phyloP scores from a whole-genome alignment of 768 basidiomycete genomes.

The Calocera cornea region DNA sequence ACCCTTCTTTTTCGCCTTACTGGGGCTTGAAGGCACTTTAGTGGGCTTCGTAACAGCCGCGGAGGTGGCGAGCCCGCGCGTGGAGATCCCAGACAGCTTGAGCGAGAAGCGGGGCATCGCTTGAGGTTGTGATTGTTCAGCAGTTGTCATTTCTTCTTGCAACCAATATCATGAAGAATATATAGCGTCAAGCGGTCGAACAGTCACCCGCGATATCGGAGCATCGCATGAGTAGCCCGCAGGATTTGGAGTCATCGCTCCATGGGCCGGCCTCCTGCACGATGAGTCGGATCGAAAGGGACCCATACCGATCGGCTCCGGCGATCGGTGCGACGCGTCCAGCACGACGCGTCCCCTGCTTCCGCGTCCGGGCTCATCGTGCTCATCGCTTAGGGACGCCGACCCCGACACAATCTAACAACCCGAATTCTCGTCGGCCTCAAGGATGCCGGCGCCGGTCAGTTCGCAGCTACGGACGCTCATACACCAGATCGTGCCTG shows the following conservation, averaged over 20 bases:
- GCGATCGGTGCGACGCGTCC: not conserved
- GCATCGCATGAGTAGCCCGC: not conserved
- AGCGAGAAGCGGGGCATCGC: not conserved
- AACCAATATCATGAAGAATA: not conserved
- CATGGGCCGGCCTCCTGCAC: too few species aligned
- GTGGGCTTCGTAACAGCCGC: not conserved
- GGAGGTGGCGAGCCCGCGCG: not conserved
- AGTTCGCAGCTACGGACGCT: not conserved
- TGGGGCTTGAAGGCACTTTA: not conserved
- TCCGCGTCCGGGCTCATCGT: not conserved
- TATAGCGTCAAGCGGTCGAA: not conserved
- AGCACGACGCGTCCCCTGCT: not conserved
- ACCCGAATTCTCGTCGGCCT: not conserved
- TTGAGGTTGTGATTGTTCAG: not conserved
- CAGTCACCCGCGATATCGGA: not conserved
- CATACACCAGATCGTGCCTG: not conserved
- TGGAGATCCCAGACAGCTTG: not conserved
- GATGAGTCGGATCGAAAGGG: not conserved
- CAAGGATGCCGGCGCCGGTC: not conserved
- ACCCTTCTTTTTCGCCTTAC: not conserved
- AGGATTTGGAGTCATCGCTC: not conserved
- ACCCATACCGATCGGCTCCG: not conserved
- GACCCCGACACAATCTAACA: not conserved
- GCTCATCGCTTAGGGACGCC: not conserved
- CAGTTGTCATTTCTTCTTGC: not conserved